Base-by-base conservation (phyloP, 257 asterid species). In the Anisodus acutangulus region DNA sequence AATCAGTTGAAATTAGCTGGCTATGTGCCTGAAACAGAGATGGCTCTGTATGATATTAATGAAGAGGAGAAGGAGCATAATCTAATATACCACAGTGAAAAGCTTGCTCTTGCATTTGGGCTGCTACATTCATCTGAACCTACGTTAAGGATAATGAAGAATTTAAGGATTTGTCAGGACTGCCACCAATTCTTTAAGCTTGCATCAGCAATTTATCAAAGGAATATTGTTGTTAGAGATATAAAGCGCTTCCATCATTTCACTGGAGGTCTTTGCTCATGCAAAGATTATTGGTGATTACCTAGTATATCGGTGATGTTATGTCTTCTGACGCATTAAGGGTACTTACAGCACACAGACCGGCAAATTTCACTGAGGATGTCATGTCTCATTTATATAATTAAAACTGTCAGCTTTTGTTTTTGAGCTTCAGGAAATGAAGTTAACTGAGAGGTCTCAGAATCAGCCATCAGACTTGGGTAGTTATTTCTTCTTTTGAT, bases 61-160 rank as follows among this genome's bases (percentile, higher is more conserved):
- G 89, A 84, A 83, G 90, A 86, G 83, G 90, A 88, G 39, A 84
- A 82, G 79, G 87, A 88, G 76, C 79, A 60, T 81, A 83, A 80
- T 70, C 85, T 88, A 74, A 82, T 84, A 84, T 82, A 78, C 68
- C 89, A 88, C 35, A 78, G 89, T 69, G 88, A 88, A 78, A 85
- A 88, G 82, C 86, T 88, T 49, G 90, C 90, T n/a, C 59, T 88
- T 39, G 90, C 90, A 39, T 88, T 53, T 26, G 90, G 90, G 66
- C 85, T 88, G 45, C 17, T 85, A 55, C 79, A 85, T 64, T 83
- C 87, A 17, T 67, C 66, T 31, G 85, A 86, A 13, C 54, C 64
- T 12, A 62, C 54, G 35, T 31, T 31, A 31, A 31, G 35, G 35
- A 31, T 31, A 31, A 31, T 31, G 35, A 31, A 31, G 35, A 16